phyloP scores from a whole-genome alignment of 2,329 filamentous ascomycete species.

The Samsoniella hepiali region DNA sequence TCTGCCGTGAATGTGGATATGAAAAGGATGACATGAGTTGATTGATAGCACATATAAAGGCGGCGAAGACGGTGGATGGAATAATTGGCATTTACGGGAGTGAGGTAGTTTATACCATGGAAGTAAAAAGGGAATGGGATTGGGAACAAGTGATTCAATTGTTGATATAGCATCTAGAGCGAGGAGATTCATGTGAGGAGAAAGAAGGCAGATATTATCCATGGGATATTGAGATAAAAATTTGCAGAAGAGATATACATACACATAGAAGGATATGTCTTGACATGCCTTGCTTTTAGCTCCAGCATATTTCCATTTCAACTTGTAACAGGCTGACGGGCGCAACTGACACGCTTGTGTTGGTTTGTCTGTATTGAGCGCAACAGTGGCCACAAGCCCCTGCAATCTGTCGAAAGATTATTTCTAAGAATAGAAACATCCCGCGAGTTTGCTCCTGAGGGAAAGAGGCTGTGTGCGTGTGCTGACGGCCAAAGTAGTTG shows the following conservation, averaged over 20 bases:
- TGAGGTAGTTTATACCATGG: constrained; percentile 18
- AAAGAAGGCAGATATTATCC: not conserved
- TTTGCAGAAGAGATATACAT: not conserved
- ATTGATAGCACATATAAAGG: constrained; percentile 19
- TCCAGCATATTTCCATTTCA: too few relatives aligned
- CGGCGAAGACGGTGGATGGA: not conserved
- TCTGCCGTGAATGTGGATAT: not conserved
- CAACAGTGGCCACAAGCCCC: too few relatives aligned
- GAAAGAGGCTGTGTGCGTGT: too few relatives aligned
- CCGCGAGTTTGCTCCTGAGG: too few relatives aligned
- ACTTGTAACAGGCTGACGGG: too few relatives aligned
- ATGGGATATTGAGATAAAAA: not conserved
- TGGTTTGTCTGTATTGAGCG: too few relatives aligned
- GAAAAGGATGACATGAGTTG: constrained; percentile 14
- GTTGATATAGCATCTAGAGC: constrained; percentile 17
- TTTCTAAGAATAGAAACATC: too few relatives aligned
- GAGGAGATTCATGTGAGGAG: not conserved
- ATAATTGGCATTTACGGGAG: constrained; percentile 22
- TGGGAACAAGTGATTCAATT: constrained; percentile 18
- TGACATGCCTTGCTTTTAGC: not conserved
- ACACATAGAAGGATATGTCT: not conserved
- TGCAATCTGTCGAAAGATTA: too few relatives aligned
- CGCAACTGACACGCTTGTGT: too few relatives aligned
- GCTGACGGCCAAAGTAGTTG: not conserved
- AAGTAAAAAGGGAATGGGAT: constrained; percentile 1